A percentile compares a stretch with the other conserved stretches of the same genome.
phyloP scores from a whole-genome alignment of 768 basidiomycete genomes.

The Amanita exitialis region DNA sequence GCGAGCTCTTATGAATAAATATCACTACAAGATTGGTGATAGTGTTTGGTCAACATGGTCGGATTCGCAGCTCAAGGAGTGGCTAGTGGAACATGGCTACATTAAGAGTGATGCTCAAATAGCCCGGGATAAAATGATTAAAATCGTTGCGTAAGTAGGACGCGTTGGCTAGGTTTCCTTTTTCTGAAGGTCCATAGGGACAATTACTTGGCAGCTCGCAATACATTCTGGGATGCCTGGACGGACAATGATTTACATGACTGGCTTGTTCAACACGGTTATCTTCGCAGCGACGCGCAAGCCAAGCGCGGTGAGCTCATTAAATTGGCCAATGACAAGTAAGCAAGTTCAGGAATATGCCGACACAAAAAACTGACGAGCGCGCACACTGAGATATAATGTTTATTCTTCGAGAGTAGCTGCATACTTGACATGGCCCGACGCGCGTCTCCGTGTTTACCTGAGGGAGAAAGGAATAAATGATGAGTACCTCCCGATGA shows the following conservation, averaged over 20 bases:
- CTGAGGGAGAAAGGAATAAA: constrained; percentile 67
- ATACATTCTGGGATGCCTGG: constrained; percentile 63
- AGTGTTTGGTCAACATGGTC: constrained; percentile 61
- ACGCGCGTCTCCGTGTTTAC: constrained; percentile 85
- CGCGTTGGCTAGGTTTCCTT: not conserved
- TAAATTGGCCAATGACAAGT: constrained; percentile 65
- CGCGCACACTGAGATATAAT: constrained; percentile 33
- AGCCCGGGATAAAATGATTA: constrained; percentile 67
- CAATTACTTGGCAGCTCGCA: constrained; percentile 53
- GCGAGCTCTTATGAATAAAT: constrained; percentile 57
- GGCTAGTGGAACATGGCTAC: constrained; percentile 68
- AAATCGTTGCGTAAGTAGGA: constrained; percentile 49
- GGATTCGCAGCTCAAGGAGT: constrained; percentile 65
- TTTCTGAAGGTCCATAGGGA: constrained; percentile 28
- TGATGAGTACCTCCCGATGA: constrained; percentile 56
- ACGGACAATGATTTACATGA: constrained; percentile 57
- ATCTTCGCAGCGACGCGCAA: constrained; percentile 48
- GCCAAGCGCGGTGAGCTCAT: constrained; percentile 70
- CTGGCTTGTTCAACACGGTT: constrained; percentile 70
- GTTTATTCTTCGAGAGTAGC: constrained; percentile 33
- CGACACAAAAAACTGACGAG: not conserved
- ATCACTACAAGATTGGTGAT: constrained; percentile 59
- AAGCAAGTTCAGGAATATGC: constrained; percentile 9
- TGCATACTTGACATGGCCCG: constrained; percentile 83
- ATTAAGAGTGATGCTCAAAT: constrained; percentile 63